Evolutionary conservation across 495 filamentous ascomycete species (phyloP).

Genomic region (Bombardia bombarda): DNA sequence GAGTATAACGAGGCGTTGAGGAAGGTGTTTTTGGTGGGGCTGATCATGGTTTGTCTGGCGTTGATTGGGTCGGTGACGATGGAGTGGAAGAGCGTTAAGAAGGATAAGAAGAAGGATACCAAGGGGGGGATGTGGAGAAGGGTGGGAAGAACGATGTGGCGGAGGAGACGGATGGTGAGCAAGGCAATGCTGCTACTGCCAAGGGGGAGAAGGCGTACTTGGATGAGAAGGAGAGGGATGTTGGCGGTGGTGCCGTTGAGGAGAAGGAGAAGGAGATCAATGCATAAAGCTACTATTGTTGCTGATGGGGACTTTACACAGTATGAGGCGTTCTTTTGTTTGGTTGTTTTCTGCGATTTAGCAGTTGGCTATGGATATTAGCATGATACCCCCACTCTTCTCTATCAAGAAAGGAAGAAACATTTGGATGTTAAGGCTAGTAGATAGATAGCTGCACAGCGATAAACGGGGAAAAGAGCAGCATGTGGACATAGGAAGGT

Average conservation of each 20-base stretch:
- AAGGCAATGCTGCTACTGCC: background rate
- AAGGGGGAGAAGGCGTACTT: background rate
- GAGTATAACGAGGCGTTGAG: conserved; percentile 65
- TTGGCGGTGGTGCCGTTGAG: background rate
- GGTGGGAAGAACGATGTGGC: background rate
- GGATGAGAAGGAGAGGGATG: background rate
- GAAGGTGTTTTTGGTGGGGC: conserved; percentile 54
- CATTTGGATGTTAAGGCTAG: too few species aligned
- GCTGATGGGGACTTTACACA: too few species aligned
- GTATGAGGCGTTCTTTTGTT: too few species aligned
- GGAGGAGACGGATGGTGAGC: background rate
- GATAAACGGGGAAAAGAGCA: too few species aligned
- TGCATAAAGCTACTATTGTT: too few species aligned
- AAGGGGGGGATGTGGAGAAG: conserved; percentile 1
- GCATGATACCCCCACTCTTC: too few species aligned
- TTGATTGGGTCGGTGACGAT: conserved; percentile 52
- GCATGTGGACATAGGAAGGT: too few species aligned
- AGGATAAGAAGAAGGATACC: conserved; percentile 11
- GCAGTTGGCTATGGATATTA: too few species aligned
- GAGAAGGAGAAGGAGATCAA: background rate
- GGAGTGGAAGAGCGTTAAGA: conserved; percentile 77
- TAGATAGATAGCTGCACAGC: too few species aligned
- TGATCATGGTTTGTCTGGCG: conserved; percentile 50
- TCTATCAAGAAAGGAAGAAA: too few species aligned
- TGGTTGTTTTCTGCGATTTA: too few species aligned